Base-by-base conservation (phyloP, 2,329 filamentous ascomycete genomes). In the Rutstroemia sp. region DNA sequence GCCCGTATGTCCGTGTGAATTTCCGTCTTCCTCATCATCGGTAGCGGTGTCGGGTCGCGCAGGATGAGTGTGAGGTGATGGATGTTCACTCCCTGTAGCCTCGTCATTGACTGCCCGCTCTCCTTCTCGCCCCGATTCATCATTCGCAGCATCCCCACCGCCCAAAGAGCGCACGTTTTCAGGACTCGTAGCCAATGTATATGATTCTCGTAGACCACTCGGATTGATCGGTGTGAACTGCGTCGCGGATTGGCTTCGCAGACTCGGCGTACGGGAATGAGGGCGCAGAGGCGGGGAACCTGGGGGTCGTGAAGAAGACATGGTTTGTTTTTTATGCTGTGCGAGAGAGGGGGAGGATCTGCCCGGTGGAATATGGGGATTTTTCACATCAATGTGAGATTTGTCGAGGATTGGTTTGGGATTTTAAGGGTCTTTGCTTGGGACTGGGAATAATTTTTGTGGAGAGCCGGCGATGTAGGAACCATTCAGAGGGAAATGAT, bases 161-260 rank as follows among this genome's bases (percentile, higher is more conserved):
- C 38, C n/a, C 38, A 52, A 46, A 8, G 14, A 19, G 41, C 51
- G 19, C 37, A 49, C 45, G 12, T 61, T 49, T 42, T 67, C 65
- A 47, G 64, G 65, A 14, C 65, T 66, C 18, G 47, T 41, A 7
- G 64, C 53, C 18, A 66, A 10, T 1, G 65, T 65, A 18, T 67
- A 65, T 12, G 63, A 60, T 63, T 66, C 67, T 16, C 67, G 64
- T 49, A 69, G 53, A 49, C 62, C 59, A 52, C 64, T 67, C 23
- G 67, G 67, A 14, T 58, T 63, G 49, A 57, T 49, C 14, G 67
- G 67, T 52, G 48, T 56, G 49, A 56, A 56, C n/a, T 51, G 54
- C 39, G 42, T 46, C 23, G 44, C 23, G 12, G 39, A 39, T 44
- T 55, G 54, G 27, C 39, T 25, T 56, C 49, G 44, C 45, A 46